Conservation (phyloP, 1,284 basidiomycete genomes). For the Abortiporus biennis region DNA sequence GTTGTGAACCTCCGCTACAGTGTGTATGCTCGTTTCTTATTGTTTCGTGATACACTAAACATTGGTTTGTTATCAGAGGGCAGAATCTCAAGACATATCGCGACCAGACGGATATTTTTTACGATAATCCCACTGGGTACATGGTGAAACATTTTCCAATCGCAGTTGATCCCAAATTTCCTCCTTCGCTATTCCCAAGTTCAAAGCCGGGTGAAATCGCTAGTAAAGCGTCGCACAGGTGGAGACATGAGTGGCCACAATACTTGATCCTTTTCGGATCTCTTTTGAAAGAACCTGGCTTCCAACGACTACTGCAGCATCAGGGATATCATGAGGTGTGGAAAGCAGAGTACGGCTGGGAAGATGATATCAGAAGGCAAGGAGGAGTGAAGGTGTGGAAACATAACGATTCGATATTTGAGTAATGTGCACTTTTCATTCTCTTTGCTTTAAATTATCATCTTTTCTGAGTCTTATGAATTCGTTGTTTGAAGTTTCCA, state of each 20-base stretch:
- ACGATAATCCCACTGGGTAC: slow-evolving; percentile 66
- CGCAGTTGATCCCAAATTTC: slow-evolving; percentile 58
- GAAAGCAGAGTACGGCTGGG: slow-evolving; percentile 68
- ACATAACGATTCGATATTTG: slow-evolving; percentile 2
- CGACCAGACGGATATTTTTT: slow-evolving; percentile 87
- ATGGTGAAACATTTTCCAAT: slow-evolving; percentile 60
- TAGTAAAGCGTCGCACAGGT: too few relatives aligned
- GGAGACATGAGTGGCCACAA: slow-evolving; percentile 75
- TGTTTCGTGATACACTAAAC: slow-evolving; percentile 5
- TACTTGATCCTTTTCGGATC: slow-evolving; percentile 79
- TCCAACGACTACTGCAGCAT: slow-evolving; percentile 42
- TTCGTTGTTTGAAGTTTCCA: too few relatives aligned
- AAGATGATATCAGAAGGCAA: slow-evolving; percentile 73
- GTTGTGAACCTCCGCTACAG: slow-evolving; percentile 87
- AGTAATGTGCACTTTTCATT: too few relatives aligned
- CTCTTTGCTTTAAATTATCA: too few relatives aligned
- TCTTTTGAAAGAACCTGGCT: slow-evolving; percentile 47
- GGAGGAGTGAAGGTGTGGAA: slow-evolving; percentile 67
- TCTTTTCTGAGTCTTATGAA: too few relatives aligned
- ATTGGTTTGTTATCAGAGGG: slow-evolving; percentile 31
- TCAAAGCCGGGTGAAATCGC: slow-evolving; percentile 42
- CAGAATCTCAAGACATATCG: slow-evolving; percentile 51
- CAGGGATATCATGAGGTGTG: slow-evolving; percentile 68
- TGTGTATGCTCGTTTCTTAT: slow-evolving; percentile 29
- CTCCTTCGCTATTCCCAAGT: slow-evolving; percentile 51